Evolutionary conservation across 2,329 filamentous ascomycete genomes (phyloP), one percentile per base, ranked within the genome.

Genomic region (Diaporthe sp.): DNA sequence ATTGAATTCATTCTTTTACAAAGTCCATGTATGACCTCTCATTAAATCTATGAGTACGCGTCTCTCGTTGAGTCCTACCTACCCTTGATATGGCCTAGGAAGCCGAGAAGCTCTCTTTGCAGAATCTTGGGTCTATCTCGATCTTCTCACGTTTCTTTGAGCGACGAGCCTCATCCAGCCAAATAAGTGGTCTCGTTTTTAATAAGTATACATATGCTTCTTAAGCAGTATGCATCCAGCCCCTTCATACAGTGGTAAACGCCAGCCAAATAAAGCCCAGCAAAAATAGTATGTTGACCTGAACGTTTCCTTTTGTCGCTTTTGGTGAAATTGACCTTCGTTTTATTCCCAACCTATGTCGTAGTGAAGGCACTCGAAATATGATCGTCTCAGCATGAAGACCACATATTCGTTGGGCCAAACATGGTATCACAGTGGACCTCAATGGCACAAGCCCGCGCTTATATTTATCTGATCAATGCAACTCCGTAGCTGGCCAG

Each of bases 351-450:
- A 7, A 3, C 12, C 4, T 28, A 57, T 10, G 20, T 25, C 57
- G 15, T 10, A n/a, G 3, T 34, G 5, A 57, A 5, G 17, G 1
- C 42, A 6, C 13, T 8, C 25, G 9, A 20, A 49, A 49, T 49
- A 49, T 49, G n/a, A n/a, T n/a, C n/a, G 44, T 0, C 44, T 22
- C 44, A 8, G 3, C 42, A 20, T 20, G 2, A 17, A 44, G 17
- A 20, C 15, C 17, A 44, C 42, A 44, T 7, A 22, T 22, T 49
- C 20, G 10, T 60, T 60, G 2, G 34, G 22, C 31, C 10, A 31
- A 60, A n/a, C 34, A n/a, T 60, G 34, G 34, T 22, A 39, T n/a
- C 34, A 60, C 57, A 60, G 34, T 39, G 57, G 57, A 60, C 34
- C 31, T 39, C 34, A 22, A 60, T 60, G 22, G 34, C 12, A 39